These are phyloP conservation scores for Boletus sp. DNA, from an alignment of 768 basidiomycete genomes.

Conservation along the genomic window DNA sequence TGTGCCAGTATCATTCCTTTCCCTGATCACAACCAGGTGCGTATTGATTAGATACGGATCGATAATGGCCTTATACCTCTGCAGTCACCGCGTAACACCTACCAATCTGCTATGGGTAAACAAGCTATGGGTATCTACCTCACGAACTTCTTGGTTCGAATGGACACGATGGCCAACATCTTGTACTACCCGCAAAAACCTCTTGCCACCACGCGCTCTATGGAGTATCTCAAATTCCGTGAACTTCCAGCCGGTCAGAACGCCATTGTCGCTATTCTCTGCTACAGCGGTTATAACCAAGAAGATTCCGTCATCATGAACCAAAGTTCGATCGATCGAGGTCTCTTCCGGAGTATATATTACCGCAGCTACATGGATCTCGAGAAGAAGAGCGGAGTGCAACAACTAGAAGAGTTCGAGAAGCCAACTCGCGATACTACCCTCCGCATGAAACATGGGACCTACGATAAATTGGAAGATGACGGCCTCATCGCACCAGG, in stretches of 20 bases:
- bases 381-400: slow-evolving; percentile 93
- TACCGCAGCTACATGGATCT: slow-evolving; percentile 98
- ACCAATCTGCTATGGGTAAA: slow-evolving; percentile 99
- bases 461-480: slow-evolving; percentile 96
- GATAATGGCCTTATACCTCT: slow-evolving; percentile 4
- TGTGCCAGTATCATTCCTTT: slow-evolving; percentile 99
- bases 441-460: slow-evolving; percentile 95
- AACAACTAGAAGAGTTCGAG: slow-evolving; percentile 94
- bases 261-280: slow-evolving; percentile 96
- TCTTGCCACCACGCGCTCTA: slow-evolving; percentile 95
- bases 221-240: slow-evolving; percentile 99
- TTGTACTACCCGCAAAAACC: slow-evolving; percentile 99
- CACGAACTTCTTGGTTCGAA: slow-evolving; percentile 96
- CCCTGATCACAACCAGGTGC: slow-evolving; percentile 98
- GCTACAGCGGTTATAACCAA: slow-evolving; percentile 99
- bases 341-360: slow-evolving; percentile 97
- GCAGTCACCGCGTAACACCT: slow-evolving; percentile 98
- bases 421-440: slow-evolving; percentile 93
- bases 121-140: slow-evolving; percentile 99
- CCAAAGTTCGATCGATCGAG: slow-evolving; percentile 96
- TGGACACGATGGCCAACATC: slow-evolving; percentile 99
- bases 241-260: slow-evolving; percentile 99
- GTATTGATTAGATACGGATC: slow-evolving; percentile 23
- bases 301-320: slow-evolving; percentile 99
- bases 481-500: slow-evolving; percentile 97